These are phyloP conservation scores for Trypanosoma platydactyli DNA, from an alignment of 208 protist genomes.

Conservation along the genomic window DNA sequence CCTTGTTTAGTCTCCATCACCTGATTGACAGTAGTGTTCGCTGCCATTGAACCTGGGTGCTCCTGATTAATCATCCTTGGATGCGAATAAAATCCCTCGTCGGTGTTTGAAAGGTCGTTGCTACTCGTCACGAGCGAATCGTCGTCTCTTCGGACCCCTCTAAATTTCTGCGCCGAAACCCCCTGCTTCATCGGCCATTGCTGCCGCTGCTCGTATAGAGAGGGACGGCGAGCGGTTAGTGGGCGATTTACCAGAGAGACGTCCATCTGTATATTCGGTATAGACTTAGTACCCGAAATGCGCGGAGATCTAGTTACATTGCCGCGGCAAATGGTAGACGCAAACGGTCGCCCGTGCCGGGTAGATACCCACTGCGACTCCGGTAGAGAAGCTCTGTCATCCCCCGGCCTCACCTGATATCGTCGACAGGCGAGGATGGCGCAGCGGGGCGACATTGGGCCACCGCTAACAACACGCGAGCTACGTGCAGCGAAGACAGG, in stretches of 20 bases:
- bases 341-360: background rate
- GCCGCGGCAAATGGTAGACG: background rate
- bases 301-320: constrained; percentile 1
- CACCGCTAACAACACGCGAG: background rate
- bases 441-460: constrained; percentile 25
- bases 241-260: no score
- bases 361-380: background rate
- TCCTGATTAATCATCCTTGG: background rate
- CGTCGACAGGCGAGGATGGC: constrained; percentile 17
- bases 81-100: constrained; percentile 5
- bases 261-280: no score
- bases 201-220: background rate
- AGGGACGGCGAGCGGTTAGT: background rate
- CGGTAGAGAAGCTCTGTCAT: background rate
- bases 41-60: background rate
- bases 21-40: background rate
- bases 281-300: no score
- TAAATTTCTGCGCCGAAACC: constrained; percentile 2
- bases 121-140: constrained; percentile 18
- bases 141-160: constrained; percentile 6
- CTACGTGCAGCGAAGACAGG: constrained; percentile 3
- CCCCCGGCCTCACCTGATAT: constrained; percentile 12
- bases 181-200: background rate
- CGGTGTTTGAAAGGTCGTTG: constrained; percentile 13
- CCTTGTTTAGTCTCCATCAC: background rate